Evolutionary conservation across 1,139 yeast species (phyloP).

Genomic region (Lodderomyces beijingensis): DNA sequence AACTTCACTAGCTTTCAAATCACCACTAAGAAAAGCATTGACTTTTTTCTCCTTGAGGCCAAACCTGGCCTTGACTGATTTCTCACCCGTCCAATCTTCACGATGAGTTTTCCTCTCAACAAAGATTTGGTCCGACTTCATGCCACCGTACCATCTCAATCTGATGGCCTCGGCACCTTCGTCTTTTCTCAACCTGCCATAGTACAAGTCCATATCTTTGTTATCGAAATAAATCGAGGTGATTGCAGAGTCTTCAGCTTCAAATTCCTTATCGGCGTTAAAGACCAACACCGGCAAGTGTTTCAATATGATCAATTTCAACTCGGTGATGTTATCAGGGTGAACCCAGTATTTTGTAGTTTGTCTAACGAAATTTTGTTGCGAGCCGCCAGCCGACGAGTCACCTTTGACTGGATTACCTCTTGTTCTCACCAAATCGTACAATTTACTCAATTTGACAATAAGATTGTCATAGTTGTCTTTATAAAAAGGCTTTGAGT

Average conservation of each 20-base stretch:
- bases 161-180: constrained; percentile 99
- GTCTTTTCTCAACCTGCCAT: constrained; percentile 90
- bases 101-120: constrained; percentile 97
- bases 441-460: constrained; percentile 81
- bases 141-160: constrained; percentile 98
- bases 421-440: constrained; percentile 89
- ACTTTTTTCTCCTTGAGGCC: constrained; percentile 87
- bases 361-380: constrained; percentile 96
- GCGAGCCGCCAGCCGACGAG: constrained; percentile 93
- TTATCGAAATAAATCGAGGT: constrained; percentile 95
- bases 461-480: constrained; percentile 88
- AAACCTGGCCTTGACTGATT: constrained; percentile 95
- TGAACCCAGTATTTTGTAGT: constrained; percentile 99
- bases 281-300: constrained; percentile 95
- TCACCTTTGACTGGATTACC: constrained; percentile 95
- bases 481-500: constrained; percentile 91
- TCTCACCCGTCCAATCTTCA: constrained; percentile 99
- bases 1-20: constrained; percentile 80
- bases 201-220: constrained; percentile 80
- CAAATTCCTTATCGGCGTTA: constrained; percentile 94
- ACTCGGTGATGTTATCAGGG: constrained; percentile 97
- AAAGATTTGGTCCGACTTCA: constrained; percentile 87
- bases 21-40: constrained; percentile 77
- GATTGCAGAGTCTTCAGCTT: constrained; percentile 89
- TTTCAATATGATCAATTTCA: constrained; percentile 84